phyloP scores from a whole-genome alignment of 1,284 basidiomycete species.

The Cutaneotrichosporon curvatum region DNA sequence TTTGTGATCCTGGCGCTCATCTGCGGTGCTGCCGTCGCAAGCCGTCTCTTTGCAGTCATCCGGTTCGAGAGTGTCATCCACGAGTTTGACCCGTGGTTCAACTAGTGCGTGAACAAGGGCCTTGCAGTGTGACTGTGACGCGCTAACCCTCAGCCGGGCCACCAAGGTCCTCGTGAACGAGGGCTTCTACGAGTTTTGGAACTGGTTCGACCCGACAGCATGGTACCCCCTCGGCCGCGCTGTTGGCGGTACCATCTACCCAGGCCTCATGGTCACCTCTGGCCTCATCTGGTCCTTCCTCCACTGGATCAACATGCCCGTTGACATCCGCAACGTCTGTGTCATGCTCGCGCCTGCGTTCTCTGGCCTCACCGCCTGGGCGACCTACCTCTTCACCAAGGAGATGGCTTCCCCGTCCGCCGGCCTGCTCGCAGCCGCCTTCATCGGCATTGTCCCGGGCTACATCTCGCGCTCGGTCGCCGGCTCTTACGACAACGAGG shows the following conservation, averaged over 20 bases:
- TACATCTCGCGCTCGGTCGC: constrained; percentile 99
- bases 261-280: constrained; percentile 94
- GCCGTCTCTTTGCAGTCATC: constrained; percentile 92
- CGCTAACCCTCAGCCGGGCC: constrained; percentile 72
- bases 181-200: constrained; percentile 99
- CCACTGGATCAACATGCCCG: constrained; percentile 81
- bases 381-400: constrained; percentile 94
- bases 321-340: constrained; percentile 96
- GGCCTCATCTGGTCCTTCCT: constrained; percentile 92
- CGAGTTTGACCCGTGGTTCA: constrained; percentile 59
- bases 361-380: constrained; percentile 90
- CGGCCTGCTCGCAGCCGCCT: constrained; percentile 91
- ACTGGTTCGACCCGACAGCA: constrained; percentile 99
- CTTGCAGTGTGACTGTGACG: no score
- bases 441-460: constrained; percentile 91
- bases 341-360: constrained; percentile 96
- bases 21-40: constrained; percentile 87
- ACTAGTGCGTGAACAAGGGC: constrained; percentile 10
- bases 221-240: constrained; percentile 98
- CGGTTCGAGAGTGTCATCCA: constrained; percentile 99
- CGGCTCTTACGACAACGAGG: constrained; percentile 99
- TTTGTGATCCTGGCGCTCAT: constrained; percentile 81
- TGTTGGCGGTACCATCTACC: constrained; percentile 96
- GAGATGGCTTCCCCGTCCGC: constrained; percentile 89
- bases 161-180: constrained; percentile 78